A percentile compares a stretch with the other conserved stretches of the same genome.
phyloP scores from a whole-genome alignment of 129 eudicot genomes.

The Tagetes erecta region DNA sequence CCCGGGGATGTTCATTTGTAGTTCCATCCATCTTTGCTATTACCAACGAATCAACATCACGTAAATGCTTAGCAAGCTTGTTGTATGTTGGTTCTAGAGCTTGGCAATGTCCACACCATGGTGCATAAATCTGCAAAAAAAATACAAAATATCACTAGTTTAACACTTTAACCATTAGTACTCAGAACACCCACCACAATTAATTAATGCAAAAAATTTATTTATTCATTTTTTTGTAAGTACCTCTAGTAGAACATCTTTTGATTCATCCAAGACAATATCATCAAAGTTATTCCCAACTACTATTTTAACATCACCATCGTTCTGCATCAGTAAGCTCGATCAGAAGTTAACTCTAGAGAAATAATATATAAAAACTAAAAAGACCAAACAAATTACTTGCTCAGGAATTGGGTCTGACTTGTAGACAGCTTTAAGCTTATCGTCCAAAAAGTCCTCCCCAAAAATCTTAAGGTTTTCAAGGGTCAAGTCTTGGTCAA shows the following conservation, averaged over 20 bases:
- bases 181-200: not conserved
- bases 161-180: conserved; percentile 21
- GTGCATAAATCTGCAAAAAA: conserved; percentile 66
- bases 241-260: conserved; percentile 98
- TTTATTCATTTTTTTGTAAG: not conserved
- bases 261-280: conserved; percentile 86
- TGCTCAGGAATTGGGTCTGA: conserved; percentile 86
- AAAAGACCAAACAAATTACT: conserved; percentile 43
- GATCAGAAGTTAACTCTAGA: not conserved
- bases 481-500: conserved; percentile 58
- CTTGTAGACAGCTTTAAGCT: conserved; percentile 76
- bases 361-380: not conserved
- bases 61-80: conserved; percentile 86
- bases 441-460: conserved; percentile 64
- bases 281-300: conserved; percentile 94
- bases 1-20: conserved; percentile 81
- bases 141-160: not conserved
- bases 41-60: conserved; percentile 59
- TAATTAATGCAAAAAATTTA: not conserved
- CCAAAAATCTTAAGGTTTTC: conserved; percentile 74
- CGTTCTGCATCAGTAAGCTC: conserved; percentile 51
- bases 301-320: conserved; percentile 87
- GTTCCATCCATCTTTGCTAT: conserved; percentile 90
- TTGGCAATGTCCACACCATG: conserved; percentile 97
- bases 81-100: conserved; percentile 84